phyloP scores from a whole-genome alignment of 139 green algal genomes.

The Haematococcus lacustris region DNA sequence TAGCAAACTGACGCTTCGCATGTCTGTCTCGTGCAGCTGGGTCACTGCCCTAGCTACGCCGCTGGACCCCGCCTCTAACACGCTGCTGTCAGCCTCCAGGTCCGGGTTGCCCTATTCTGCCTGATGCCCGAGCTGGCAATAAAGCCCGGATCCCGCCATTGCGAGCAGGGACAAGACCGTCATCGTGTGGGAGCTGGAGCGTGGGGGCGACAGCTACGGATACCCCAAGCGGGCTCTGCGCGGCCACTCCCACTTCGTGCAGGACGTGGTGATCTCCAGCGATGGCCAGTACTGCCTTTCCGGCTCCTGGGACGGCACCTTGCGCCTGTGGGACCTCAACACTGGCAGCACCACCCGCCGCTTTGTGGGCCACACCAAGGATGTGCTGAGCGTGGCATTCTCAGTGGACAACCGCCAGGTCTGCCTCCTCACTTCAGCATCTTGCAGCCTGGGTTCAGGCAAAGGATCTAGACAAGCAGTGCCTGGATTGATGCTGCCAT shows the following conservation, averaged over 20 bases:
- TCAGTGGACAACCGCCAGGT: slow-evolving; percentile 98
- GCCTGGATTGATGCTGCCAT: too few species aligned
- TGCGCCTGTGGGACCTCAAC: slow-evolving; percentile 98
- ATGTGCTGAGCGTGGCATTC: slow-evolving; percentile 98
- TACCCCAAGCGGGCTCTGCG: slow-evolving; percentile 64
- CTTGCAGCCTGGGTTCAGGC: too few species aligned
- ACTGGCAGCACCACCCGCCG: slow-evolving; percentile 92
- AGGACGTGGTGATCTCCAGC: slow-evolving; percentile 98
- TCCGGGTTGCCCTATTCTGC: too few species aligned
- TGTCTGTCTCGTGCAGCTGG: slow-evolving; percentile 28
- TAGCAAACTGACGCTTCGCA: neutral
- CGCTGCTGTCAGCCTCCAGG: slow-evolving; percentile 87
- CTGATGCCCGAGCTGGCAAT: neutral
- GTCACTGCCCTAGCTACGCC: slow-evolving; percentile 91
- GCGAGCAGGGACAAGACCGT: slow-evolving; percentile 97
- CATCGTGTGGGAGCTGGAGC: slow-evolving; percentile 89
- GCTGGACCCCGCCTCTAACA: slow-evolving; percentile 87
- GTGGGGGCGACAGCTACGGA: slow-evolving; percentile 75
- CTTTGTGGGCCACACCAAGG: slow-evolving; percentile 98
- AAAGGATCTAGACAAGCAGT: too few species aligned
- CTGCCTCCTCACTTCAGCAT: too few species aligned
- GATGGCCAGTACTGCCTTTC: slow-evolving; percentile 97
- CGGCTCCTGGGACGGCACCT: slow-evolving; percentile 96
- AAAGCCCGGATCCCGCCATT: too few species aligned
- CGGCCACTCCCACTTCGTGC: slow-evolving; percentile 92